Evolutionary conservation across 768 basidiomycete genomes (phyloP), one percentile per base, ranked within the genome.

Genomic region (Hebeloma cylindrosporum): DNA sequence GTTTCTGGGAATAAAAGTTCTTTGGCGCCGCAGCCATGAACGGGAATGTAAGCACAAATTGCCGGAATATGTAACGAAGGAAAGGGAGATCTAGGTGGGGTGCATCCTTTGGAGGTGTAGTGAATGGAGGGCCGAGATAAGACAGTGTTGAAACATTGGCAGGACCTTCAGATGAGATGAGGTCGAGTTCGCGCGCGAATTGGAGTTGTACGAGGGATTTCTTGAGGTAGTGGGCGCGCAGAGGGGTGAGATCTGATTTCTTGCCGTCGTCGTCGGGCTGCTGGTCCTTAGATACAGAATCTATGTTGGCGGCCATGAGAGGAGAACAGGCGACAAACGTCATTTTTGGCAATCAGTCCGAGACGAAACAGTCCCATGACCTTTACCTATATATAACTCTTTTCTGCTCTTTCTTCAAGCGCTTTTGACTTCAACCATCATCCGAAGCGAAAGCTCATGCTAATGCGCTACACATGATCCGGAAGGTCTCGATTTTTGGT

Each of bases 151-250:
- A 86, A 42, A 66, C 61, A 56, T 63, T 63, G 16, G 61, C 56
- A 30, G 62, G 60, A 32, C 56, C 59, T 35, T 52, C 49, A 0
- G 77, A 69, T 4, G 76, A 70, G 7, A 80, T 78, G 52, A 93
- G 73, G 48, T 80, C 73, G 49, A 98, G 77, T 66, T 99, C 96
- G n/a, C 68, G 69, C 56, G 71, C 68, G 56, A 97, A 83, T 64
- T 97, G 85, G 40, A 97, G 83, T 54, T 87, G 81, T 32, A 97
- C 77, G 44, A 99, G 83, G 13, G 90, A 79, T 66, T 98, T 98
- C 75, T 98, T 99, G 63, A 99, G 88, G 67, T 99, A 99, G 62
- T 99, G 96, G 3, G 94, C 93, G 31, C 94, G 85, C 36, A 94
- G 70, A 9, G 95, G 90, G 1, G 92, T 90, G 37, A 97, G 80